phyloP scores from a whole-genome alignment of 169 alveolate species.

The Miamiensis avidus region DNA sequence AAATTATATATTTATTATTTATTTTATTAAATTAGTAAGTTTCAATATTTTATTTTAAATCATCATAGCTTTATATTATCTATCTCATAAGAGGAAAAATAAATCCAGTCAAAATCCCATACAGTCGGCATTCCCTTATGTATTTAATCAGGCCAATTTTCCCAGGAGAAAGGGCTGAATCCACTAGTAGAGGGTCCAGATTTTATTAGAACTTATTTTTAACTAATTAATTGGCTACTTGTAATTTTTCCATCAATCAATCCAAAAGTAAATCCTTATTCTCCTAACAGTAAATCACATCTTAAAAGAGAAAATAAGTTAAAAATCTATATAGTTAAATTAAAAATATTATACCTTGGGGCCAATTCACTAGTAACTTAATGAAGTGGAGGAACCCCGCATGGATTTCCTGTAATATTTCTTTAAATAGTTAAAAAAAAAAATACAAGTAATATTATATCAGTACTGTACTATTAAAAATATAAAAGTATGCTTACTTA shows the following conservation, averaged over 20 bases:
- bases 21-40: too few species aligned
- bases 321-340: too few species aligned
- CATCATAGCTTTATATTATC: too few species aligned
- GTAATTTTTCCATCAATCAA: conserved; percentile 54
- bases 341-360: too few species aligned
- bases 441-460: too few species aligned
- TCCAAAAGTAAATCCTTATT: conserved; percentile 45
- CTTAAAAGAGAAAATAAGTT: too few species aligned
- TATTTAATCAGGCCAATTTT: not conserved
- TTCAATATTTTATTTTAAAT: too few species aligned
- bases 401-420: conserved; percentile 31
- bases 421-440: too few species aligned
- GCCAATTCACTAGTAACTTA: too few species aligned
- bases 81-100: too few species aligned
- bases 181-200: conserved; percentile 20
- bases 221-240: conserved; percentile 1
- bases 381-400: conserved; percentile 41
- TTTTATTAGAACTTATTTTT: conserved; percentile 9
- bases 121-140: conserved; percentile 40
- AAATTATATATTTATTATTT: too few species aligned
- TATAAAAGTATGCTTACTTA: conserved; percentile 22
- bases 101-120: conserved; percentile 33
- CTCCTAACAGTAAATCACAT: conserved; percentile 43
- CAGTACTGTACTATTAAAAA: too few species aligned
- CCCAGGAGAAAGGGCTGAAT: conserved; percentile 23